Percentiles rank a stretch among this genome's conserved stretches.
These are phyloP conservation scores for Geoglossum glabrum DNA, from an alignment of 495 filamentous ascomycete species.

Conservation along the genomic window DNA sequence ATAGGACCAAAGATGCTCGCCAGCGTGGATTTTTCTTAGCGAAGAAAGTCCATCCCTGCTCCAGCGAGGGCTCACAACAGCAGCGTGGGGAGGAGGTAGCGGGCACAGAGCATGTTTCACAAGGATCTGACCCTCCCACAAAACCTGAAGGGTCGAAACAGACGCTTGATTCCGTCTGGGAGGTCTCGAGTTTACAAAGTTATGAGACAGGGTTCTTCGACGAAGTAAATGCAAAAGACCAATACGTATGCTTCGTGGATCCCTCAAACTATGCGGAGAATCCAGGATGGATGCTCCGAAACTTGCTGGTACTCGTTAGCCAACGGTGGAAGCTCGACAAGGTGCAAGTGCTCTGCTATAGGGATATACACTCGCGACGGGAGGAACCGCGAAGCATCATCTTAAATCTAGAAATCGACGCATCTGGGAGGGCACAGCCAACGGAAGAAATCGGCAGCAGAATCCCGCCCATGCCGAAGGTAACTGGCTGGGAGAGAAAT, in stretches of 20 bases:
- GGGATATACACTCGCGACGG: slow-evolving; percentile 54
- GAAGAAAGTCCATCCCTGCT: slow-evolving; percentile 34
- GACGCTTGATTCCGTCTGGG: slow-evolving; percentile 46
- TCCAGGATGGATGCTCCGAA: slow-evolving; percentile 83
- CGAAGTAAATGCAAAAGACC: slow-evolving; percentile 41
- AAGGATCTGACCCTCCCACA: slow-evolving; percentile 10
- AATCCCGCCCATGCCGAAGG: slow-evolving; percentile 45
- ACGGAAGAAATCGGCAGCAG: slow-evolving; percentile 14
- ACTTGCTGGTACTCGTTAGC: slow-evolving; percentile 68
- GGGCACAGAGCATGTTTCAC: slow-evolving; percentile 7
- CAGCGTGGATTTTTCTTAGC: slow-evolving; percentile 91
- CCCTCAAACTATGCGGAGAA: slow-evolving; percentile 72
- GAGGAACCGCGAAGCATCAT: slow-evolving; percentile 66
- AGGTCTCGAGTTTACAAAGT: slow-evolving; percentile 46
- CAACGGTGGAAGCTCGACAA: slow-evolving; percentile 58
- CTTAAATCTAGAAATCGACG: slow-evolving; percentile 40
- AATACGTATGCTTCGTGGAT: slow-evolving; percentile 72
- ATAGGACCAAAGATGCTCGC: slow-evolving; percentile 43
- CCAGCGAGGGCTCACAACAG: background rate
- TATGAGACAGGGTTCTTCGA: slow-evolving; percentile 84
- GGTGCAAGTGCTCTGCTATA: slow-evolving; percentile 76
- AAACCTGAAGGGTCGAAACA: slow-evolving; percentile 21
- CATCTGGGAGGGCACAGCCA: background rate
- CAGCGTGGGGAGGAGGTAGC: slow-evolving; percentile 6
- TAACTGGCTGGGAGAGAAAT: slow-evolving; percentile 89